Evolutionary conservation across 139 green algal genomes (phyloP), one percentile per base, ranked within the genome.

Genomic region (Chlamydomonas schloesseri): DNA sequence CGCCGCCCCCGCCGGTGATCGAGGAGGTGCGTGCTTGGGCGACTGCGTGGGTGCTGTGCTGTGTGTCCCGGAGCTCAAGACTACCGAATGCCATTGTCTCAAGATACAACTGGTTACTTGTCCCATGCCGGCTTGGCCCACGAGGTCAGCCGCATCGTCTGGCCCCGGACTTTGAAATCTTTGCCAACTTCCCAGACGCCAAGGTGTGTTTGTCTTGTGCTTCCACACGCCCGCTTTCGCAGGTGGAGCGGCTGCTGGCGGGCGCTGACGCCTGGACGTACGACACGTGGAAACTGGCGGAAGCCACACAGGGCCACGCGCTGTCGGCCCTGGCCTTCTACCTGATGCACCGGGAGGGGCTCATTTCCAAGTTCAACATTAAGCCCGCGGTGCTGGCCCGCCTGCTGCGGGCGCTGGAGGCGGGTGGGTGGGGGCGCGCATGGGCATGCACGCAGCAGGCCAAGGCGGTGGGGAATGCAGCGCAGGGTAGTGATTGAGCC

Each of bases 241-340:
- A 88, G 60, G 73, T 93, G 36, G 86, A 90, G 55, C 58, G 68
- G 20, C 34, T 91, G 8, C 78, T 93, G 33, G 83, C 77, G 50
- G 26, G 18, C 0, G 79, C 75, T 6, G 34, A 82, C 26, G 76
- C 79, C 2, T 93, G 88, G 88, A 33, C 86, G 24, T 91, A 84
- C 42, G 76, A 91, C 74, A 47, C 77, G 31, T 91, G 83, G 57
- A 31, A 71, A 47, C 88, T 91, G 60, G 67, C 69, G 33, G 88
- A 81, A 5, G 75, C 58, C 29, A 86, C 83, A 6, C 60, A 67
- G 60, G 70, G 86, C 33, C 78, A 88, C 57, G 78, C 88, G 42
- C 83, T 92, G 72, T 89, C 76, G 21, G 75, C 65, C 0, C 57
- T 89, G 50, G 71, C 71, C 23, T 94, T 86, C 81, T 90, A 73